Evolutionary conservation across 1,139 yeast species (phyloP).

Genomic region (Kodamaea ohmeri): DNA sequence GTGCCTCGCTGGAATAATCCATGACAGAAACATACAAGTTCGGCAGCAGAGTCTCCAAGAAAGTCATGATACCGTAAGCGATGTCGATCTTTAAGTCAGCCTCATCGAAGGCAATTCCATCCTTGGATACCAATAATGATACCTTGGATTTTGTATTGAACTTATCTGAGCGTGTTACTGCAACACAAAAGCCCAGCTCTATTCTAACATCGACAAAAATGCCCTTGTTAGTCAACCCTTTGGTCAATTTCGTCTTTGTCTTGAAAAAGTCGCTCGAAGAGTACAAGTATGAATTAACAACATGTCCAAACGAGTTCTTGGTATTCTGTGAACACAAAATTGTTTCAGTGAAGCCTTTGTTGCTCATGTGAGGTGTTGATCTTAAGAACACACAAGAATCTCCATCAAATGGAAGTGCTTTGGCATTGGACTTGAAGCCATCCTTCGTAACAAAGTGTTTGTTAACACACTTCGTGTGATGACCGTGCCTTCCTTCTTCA

Average conservation of each 20-base stretch:
- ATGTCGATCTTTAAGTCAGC: slow-evolving; percentile 52
- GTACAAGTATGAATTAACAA: slow-evolving; percentile 41
- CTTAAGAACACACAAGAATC: slow-evolving; percentile 53
- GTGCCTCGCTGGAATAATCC: slow-evolving; percentile 26
- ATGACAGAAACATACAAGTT: slow-evolving; percentile 54
- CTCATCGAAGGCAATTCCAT: slow-evolving; percentile 49
- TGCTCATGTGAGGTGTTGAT: slow-evolving; percentile 25
- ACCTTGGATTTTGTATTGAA: slow-evolving; percentile 41
- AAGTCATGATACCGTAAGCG: slow-evolving; percentile 43
- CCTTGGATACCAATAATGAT: slow-evolving; percentile 55
- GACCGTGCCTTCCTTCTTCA: slow-evolving; percentile 20
- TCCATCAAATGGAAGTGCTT: slow-evolving; percentile 29
- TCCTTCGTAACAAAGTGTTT: slow-evolving; percentile 51
- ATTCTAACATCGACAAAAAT: slow-evolving; percentile 47
- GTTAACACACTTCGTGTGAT: slow-evolving; percentile 28
- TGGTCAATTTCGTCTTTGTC: slow-evolving; percentile 22
- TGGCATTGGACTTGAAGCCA: slow-evolving; percentile 47
- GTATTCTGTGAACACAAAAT: slow-evolving; percentile 50
- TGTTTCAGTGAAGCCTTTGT: slow-evolving; percentile 38
- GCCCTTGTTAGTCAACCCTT: slow-evolving; percentile 31
- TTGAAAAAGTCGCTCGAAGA: slow-evolving; percentile 57
- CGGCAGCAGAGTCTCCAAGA: slow-evolving; percentile 55
- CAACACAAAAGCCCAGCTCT: slow-evolving; percentile 52
- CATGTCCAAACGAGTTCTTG: slow-evolving; percentile 43
- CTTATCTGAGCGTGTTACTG: slow-evolving; percentile 49